Conservation (phyloP, 1,139 yeast species). For the Debaryomyces singareniensis region DNA sequence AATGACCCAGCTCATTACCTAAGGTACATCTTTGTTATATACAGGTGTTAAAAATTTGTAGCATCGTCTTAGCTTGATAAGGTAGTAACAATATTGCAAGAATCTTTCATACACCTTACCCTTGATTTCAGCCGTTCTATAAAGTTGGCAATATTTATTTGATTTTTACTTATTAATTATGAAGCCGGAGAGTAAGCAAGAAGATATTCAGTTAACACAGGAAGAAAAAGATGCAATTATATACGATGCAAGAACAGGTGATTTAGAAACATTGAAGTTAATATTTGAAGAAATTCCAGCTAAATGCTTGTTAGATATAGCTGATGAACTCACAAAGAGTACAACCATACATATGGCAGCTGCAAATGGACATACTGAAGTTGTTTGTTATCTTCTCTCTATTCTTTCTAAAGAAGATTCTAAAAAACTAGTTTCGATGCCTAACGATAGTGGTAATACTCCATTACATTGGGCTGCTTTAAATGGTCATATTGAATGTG, state of each 20-base stretch:
- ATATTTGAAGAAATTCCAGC: conserved; percentile 62
- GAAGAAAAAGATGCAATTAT: conserved; percentile 81
- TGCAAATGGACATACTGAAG: conserved; percentile 84
- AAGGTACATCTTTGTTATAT: too few species aligned
- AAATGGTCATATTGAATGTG: conserved; percentile 75
- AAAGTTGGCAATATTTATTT: too few species aligned
- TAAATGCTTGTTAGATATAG: conserved; percentile 40
- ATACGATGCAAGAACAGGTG: conserved; percentile 84
- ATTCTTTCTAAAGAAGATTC: conserved; percentile 42
- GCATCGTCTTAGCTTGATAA: too few species aligned
- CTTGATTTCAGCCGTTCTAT: too few species aligned
- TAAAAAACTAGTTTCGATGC: conserved; percentile 41
- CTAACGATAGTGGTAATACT: conserved; percentile 83
- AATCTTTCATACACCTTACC: too few species aligned
- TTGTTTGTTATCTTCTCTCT: conserved; percentile 54
- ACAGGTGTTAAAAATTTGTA: too few species aligned
- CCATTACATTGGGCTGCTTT: conserved; percentile 94
- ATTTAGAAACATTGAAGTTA: conserved; percentile 62
- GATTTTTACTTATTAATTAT: too few species aligned
- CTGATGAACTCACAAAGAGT: conserved; percentile 58
- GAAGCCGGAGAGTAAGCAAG: background rate
- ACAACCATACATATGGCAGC: conserved; percentile 93
- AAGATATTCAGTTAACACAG: conserved; percentile 33
- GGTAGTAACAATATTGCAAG: too few species aligned
- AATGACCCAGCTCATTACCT: too few species aligned